A percentile compares a stretch with the other conserved stretches of the same genome.
These are phyloP conservation scores for Aspergillus unguis DNA, from an alignment of 2,329 filamentous ascomycete genomes.

Conservation along the genomic window DNA sequence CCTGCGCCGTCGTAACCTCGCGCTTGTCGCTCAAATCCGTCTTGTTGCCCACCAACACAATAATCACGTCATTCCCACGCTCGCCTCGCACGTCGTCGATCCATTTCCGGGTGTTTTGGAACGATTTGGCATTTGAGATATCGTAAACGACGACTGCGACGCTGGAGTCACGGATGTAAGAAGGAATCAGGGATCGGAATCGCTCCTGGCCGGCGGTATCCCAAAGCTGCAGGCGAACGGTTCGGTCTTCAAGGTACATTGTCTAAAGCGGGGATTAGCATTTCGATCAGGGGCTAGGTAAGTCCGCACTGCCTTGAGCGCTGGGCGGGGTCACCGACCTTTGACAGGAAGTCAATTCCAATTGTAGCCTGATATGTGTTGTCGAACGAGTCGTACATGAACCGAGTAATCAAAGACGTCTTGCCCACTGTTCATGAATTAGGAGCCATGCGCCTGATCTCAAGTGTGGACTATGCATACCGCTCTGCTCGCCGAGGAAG, in stretches of 20 bases:
- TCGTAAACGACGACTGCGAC: conserved; percentile 99
- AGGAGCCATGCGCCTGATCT: conserved; percentile 12
- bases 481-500: conserved; percentile 96
- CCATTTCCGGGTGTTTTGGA: conserved; percentile 99
- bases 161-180: conserved; percentile 96
- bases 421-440: conserved; percentile 71
- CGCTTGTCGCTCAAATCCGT: conserved; percentile 98
- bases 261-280: conserved; percentile 56
- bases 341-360: conserved; percentile 98
- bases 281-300: not conserved
- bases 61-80: conserved; percentile 97
- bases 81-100: conserved; percentile 97
- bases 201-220: conserved; percentile 97
- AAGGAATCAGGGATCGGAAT: conserved; percentile 94
- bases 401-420: conserved; percentile 95
- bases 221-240: conserved; percentile 95
- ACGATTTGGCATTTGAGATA: conserved; percentile 94
- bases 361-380: conserved; percentile 99
- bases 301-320: not conserved
- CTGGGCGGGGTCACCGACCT: conserved; percentile 56
- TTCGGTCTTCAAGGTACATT: conserved; percentile 99
- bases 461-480: conserved; percentile 52
- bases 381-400: conserved; percentile 99
- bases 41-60: conserved; percentile 98
- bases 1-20: conserved; percentile 92